These are phyloP conservation scores for Cladosporium sp. DNA, from an alignment of 2,329 filamentous ascomycete genomes.

Conservation along the genomic window DNA sequence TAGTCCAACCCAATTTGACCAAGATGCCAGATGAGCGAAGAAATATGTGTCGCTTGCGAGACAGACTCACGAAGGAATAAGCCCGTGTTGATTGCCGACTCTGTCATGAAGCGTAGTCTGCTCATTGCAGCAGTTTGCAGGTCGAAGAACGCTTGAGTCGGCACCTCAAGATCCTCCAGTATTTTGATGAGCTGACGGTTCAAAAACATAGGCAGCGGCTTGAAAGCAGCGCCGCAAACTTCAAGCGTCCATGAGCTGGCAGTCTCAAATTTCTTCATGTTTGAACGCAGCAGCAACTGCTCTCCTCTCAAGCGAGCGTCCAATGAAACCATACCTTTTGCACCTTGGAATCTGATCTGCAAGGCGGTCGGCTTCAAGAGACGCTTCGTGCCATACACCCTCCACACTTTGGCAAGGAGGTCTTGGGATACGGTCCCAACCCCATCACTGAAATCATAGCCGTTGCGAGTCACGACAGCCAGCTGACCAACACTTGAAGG, in stretches of 20 bases:
- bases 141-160: slow-evolving; percentile 54
- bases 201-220: slow-evolving; percentile 63
- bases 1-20: slow-evolving; percentile 59
- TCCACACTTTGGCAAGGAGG: slow-evolving; percentile 58
- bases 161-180: slow-evolving; percentile 68
- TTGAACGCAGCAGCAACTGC: slow-evolving; percentile 58
- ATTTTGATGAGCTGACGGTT: slow-evolving; percentile 84
- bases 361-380: slow-evolving; percentile 57
- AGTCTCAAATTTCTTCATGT: slow-evolving; percentile 75
- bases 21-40: slow-evolving; percentile 58
- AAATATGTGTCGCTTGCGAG: slow-evolving; percentile 56
- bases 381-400: slow-evolving; percentile 44
- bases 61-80: slow-evolving; percentile 59
- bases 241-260: slow-evolving; percentile 54
- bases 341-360: slow-evolving; percentile 68
- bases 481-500: slow-evolving; percentile 35
- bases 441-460: slow-evolving; percentile 70
- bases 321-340: slow-evolving; percentile 73
- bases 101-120: slow-evolving; percentile 55
- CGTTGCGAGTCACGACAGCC: slow-evolving; percentile 51
- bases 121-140: slow-evolving; percentile 61
- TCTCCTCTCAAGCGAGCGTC: slow-evolving; percentile 57
- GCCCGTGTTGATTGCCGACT: slow-evolving; percentile 57
- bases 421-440: slow-evolving; percentile 55
- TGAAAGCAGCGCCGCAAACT: slow-evolving; percentile 65